A percentile compares a stretch with the other conserved stretches of the same genome.
These are phyloP conservation scores for Yamadazyma kitorensis DNA, from an alignment of 805 yeast species.

Conservation along the genomic window DNA sequence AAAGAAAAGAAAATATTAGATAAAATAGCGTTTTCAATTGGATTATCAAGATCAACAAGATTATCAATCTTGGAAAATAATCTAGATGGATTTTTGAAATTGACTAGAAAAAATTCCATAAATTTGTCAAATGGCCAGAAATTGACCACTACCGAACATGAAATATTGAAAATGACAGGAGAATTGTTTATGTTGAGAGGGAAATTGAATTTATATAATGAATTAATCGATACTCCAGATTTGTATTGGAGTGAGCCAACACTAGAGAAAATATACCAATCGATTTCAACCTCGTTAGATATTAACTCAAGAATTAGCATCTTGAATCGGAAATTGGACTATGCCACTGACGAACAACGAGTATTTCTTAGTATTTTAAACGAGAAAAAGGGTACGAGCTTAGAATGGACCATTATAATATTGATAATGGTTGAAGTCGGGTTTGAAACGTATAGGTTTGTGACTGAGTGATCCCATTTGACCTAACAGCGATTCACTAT, in stretches of 20 bases:
- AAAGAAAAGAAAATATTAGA: constrained; percentile 53
- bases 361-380: constrained; percentile 72
- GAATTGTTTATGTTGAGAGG: constrained; percentile 74
- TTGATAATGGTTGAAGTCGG: constrained; percentile 82
- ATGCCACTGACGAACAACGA: constrained; percentile 84
- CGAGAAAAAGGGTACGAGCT: constrained; percentile 69
- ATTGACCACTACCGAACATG: constrained; percentile 46
- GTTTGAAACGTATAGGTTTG: constrained; percentile 73
- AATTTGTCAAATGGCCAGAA: constrained; percentile 59
- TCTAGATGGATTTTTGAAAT: constrained; percentile 63
- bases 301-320: constrained; percentile 74
- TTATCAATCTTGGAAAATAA: constrained; percentile 74
- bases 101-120: constrained; percentile 65
- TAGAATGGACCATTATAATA: constrained; percentile 87
- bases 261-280: constrained; percentile 70
- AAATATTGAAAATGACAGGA: constrained; percentile 70
- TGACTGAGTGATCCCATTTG: neutral
- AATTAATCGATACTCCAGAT: constrained; percentile 89
- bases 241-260: constrained; percentile 91
- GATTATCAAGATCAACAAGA: constrained; percentile 82
- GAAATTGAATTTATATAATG: constrained; percentile 79
- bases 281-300: constrained; percentile 70
- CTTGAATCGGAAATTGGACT: constrained; percentile 81
- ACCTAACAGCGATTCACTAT: neutral
- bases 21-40: constrained; percentile 86